A percentile compares a stretch with the other conserved stretches of the same genome.
These are phyloP conservation scores for Antrodiella citrinella DNA, from an alignment of 768 basidiomycete species.

Conservation along the genomic window DNA sequence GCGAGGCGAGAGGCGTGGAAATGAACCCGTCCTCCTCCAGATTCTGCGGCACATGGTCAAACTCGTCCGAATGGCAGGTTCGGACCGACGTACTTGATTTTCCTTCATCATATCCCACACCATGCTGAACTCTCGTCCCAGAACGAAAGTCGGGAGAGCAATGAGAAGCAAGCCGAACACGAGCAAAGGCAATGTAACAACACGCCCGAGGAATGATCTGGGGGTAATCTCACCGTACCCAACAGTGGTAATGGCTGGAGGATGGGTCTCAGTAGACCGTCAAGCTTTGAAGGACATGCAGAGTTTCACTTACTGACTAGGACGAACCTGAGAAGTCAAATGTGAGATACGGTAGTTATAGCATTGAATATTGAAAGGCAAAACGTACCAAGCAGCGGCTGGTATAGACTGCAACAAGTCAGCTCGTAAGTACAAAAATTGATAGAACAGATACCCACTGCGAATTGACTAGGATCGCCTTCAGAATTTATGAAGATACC, in stretches of 20 bases:
- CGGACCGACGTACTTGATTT: conserved; percentile 28
- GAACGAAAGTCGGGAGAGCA: conserved; percentile 85
- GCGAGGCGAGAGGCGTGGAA: background rate
- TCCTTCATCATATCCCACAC: conserved; percentile 81
- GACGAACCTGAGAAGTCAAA: conserved; percentile 43
- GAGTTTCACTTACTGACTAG: conserved; percentile 56
- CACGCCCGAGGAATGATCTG: conserved; percentile 76
- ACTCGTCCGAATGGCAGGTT: too few species aligned
- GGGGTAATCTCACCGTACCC: conserved; percentile 93
- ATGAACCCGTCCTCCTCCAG: background rate
- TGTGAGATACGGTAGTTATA: background rate
- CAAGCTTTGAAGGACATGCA: background rate
- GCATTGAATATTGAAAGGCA: conserved; percentile 10
- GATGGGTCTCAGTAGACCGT: background rate
- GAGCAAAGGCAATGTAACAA: conserved; percentile 80
- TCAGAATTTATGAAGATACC: conserved; percentile 80
- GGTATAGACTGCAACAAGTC: conserved; percentile 48
- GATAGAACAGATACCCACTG: conserved; percentile 32
- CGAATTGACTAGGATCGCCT: conserved; percentile 75
- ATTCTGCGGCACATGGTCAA: background rate
- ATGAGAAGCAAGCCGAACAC: conserved; percentile 84
- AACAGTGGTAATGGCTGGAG: conserved; percentile 74
- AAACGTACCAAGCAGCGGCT: conserved; percentile 65
- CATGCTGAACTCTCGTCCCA: conserved; percentile 84
- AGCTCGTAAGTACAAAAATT: background rate